Conservation (phyloP, 2,329 filamentous ascomycete species). For the Exophiala alcalophila region DNA sequence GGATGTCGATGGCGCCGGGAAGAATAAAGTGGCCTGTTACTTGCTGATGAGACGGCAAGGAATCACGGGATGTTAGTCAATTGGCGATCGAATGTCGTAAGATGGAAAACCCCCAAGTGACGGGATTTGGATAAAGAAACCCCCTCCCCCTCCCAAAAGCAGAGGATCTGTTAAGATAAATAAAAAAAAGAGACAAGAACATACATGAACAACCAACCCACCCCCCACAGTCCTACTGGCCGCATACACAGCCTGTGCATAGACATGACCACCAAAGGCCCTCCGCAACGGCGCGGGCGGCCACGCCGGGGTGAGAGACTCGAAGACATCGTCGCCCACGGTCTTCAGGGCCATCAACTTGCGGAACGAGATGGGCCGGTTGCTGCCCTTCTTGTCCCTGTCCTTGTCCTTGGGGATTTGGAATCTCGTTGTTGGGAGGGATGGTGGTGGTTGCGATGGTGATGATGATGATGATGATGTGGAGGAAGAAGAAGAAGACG, state of each 20-base stretch:
- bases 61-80: no score
- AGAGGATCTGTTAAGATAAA: no score
- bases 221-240: slow-evolving; percentile 52
- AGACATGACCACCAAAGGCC: slow-evolving; percentile 56
- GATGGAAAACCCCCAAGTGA: no score
- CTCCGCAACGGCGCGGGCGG: slow-evolving; percentile 19
- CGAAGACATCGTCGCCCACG: slow-evolving; percentile 14
- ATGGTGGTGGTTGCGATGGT: background rate
- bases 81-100: no score
- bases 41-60: no score
- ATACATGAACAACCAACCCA: slow-evolving; percentile 53
- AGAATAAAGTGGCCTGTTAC: slow-evolving; percentile 54
- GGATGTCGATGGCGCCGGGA: slow-evolving; percentile 45
- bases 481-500: background rate
- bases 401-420: slow-evolving; percentile 15
- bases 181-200: no score
- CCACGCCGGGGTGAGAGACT: slow-evolving; percentile 25
- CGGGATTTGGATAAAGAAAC: no score
- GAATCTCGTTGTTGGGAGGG: slow-evolving; percentile 10
- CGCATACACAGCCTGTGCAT: slow-evolving; percentile 56
- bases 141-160: no score
- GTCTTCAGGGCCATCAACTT: slow-evolving; percentile 22
- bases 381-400: no score
- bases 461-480: background rate
- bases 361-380: slow-evolving; percentile 24